phyloP scores from a whole-genome alignment of 1,284 basidiomycete genomes.

The Irpex sp. region DNA sequence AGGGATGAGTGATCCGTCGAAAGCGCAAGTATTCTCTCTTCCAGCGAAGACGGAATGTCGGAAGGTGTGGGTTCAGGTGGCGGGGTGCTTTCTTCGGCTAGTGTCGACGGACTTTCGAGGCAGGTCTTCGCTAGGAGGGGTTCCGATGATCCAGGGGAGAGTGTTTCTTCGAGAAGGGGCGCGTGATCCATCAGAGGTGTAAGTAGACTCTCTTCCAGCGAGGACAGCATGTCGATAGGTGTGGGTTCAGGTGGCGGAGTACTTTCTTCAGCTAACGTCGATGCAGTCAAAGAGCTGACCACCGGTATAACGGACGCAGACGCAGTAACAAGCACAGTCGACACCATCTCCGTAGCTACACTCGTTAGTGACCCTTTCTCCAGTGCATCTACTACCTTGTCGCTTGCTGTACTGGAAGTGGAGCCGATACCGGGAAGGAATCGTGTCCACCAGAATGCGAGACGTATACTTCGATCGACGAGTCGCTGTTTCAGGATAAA shows the following conservation, averaged over 20 bases:
- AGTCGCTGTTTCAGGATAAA: conserved; percentile 86
- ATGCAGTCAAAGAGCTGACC: background rate
- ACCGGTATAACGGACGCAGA: background rate
- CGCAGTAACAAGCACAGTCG: background rate
- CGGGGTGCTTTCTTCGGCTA: background rate
- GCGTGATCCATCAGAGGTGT: background rate
- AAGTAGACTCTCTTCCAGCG: background rate
- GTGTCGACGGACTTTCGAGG: background rate
- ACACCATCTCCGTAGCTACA: background rate
- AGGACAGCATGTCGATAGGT: background rate
- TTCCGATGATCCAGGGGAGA: background rate
- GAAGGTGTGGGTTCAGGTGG: background rate
- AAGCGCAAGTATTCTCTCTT: background rate
- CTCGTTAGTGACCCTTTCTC: conserved; percentile 18
- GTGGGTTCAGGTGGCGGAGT: background rate
- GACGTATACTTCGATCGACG: conserved; percentile 62
- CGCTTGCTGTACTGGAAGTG: conserved; percentile 1
- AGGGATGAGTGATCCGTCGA: background rate
- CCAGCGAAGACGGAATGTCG: background rate
- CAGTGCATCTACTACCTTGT: conserved; percentile 18
- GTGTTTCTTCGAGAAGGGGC: background rate
- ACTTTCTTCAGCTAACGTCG: background rate
- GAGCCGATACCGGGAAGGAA: conserved; percentile 44
- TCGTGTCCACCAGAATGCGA: conserved; percentile 77
- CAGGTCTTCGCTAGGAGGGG: no score